Percentiles rank a stretch among this genome's conserved stretches.
Conservation (phyloP, 495 filamentous ascomycete species). For the Daldinia loculata region DNA sequence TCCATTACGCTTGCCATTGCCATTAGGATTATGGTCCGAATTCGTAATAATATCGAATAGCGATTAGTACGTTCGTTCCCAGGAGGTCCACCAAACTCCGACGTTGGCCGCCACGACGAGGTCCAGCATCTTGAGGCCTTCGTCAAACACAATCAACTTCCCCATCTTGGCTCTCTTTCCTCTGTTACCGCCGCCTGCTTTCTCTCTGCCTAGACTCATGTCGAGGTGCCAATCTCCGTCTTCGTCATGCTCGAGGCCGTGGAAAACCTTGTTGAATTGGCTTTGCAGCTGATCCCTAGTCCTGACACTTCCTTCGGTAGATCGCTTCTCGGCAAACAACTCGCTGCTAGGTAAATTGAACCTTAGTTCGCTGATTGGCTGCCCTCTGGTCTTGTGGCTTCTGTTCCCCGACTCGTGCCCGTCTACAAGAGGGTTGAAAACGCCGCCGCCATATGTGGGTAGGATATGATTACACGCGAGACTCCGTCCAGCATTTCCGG, state of each 20-base stretch:
- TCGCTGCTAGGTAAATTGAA: slow-evolving; percentile 78
- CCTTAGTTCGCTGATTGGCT: slow-evolving; percentile 81
- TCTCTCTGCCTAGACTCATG: slow-evolving; percentile 77
- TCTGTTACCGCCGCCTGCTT: slow-evolving; percentile 79
- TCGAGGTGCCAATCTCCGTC: slow-evolving; percentile 60
- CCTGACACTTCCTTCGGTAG: slow-evolving; percentile 34
- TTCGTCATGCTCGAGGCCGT: slow-evolving; percentile 46
- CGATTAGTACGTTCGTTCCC: slow-evolving; percentile 64
- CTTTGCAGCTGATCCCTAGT: slow-evolving; percentile 47
- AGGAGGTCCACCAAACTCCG: slow-evolving; percentile 91
- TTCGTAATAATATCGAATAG: neutral
- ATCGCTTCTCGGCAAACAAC: slow-evolving; percentile 41
- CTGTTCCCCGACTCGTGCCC: slow-evolving; percentile 45
- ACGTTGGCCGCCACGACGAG: slow-evolving; percentile 90
- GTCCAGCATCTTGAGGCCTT: slow-evolving; percentile 95
- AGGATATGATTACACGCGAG: slow-evolving; percentile 81
- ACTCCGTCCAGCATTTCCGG: slow-evolving; percentile 74
- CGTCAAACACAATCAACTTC: slow-evolving; percentile 89
- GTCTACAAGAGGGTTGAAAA: slow-evolving; percentile 54
- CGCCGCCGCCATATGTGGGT: slow-evolving; percentile 46
- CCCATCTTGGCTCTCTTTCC: slow-evolving; percentile 91
- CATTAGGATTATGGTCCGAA: neutral
- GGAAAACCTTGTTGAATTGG: slow-evolving; percentile 50
- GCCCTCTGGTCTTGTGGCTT: slow-evolving; percentile 45
- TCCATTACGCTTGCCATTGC: neutral